phyloP scores from a whole-genome alignment of 177 flowering plant species.

The Tripterygium wilfordii region DNA sequence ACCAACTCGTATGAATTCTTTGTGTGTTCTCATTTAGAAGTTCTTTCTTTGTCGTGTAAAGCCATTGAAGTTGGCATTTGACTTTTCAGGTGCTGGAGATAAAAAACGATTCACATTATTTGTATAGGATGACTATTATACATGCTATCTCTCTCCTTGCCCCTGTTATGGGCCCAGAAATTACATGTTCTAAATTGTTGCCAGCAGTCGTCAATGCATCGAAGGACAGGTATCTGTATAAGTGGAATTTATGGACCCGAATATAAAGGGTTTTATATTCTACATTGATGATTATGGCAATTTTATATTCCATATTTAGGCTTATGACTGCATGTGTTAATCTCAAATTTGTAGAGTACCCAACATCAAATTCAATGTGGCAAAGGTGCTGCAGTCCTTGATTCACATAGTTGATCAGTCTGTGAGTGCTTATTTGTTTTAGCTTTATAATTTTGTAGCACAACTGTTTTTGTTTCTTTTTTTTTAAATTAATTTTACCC shows the following conservation, averaged over 20 bases:
- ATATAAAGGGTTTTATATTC: too few relatives aligned
- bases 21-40: background rate
- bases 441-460: background rate
- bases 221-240: constrained; percentile 60
- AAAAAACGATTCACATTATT: constrained; percentile 66
- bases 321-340: too few relatives aligned
- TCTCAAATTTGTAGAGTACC: constrained; percentile 75
- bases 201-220: constrained; percentile 64
- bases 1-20: too few relatives aligned
- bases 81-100: constrained; percentile 80
- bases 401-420: constrained; percentile 76
- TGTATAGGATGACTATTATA: constrained; percentile 78
- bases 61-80: constrained; percentile 5
- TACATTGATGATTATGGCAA: too few relatives aligned
- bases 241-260: background rate
- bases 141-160: constrained; percentile 77
- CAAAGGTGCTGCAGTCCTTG: constrained; percentile 85
- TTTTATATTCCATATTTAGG: too few relatives aligned
- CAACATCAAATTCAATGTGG: constrained; percentile 89
- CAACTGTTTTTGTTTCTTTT: too few relatives aligned
- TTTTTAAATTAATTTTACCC: background rate
- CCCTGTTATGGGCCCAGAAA: constrained; percentile 85
- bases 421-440: constrained; percentile 36
- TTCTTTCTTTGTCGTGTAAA: background rate
- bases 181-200: constrained; percentile 70